Evolutionary conservation across 768 basidiomycete genomes (phyloP), one percentile per base, ranked within the genome.

Genomic region (Trametes cubensis): DNA sequence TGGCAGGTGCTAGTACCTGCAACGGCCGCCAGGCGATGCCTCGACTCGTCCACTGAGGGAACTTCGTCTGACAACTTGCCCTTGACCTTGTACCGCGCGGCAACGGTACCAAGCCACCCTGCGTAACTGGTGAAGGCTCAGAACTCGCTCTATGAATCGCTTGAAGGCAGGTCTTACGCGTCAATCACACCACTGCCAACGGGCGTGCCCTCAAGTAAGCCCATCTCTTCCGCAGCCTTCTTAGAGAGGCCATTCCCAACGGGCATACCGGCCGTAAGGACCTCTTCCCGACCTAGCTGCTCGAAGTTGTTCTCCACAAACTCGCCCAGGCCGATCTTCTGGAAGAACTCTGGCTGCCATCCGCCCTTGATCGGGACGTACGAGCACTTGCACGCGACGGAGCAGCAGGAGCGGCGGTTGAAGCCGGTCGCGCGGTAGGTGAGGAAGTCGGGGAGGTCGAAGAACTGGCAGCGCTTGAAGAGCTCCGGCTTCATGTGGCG

Each of bases 1-100:
- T 98, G 92, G 72, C 97, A 98, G 6, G 95, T 98, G 68, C 92
- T 94, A 6, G 96, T 99, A 10, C 97, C 97, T 26, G 97, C 97
- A 58, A 95, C 90, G 48, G 90, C 94, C 4, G 95, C 96, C 20
- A 99, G 79, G 42, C 96, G 81, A 69, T 91, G 86, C 15, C 81
- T 78, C 6, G 92, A 92, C 65, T 96, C 92, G 6, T 87, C 82
- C 8, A 97, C 76, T 14, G 80, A 77, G 17, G 93, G 91, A 21
- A 80, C 69, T 13, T 74, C 71, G 20, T 76, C 77, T 0, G 82
- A 84, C n/a, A 85, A 62, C 61, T 78, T 74, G 38, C 83, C 78
- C 54, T 82, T 81, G 48, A 75, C 72, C 23, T 73, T 78, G 63
- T 85, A 86, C 42, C 88, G 79, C 18, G 94, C 94, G 6, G 91